Base-by-base conservation (phyloP, 83 land plant genomes). In the Picea engelmannii region DNA sequence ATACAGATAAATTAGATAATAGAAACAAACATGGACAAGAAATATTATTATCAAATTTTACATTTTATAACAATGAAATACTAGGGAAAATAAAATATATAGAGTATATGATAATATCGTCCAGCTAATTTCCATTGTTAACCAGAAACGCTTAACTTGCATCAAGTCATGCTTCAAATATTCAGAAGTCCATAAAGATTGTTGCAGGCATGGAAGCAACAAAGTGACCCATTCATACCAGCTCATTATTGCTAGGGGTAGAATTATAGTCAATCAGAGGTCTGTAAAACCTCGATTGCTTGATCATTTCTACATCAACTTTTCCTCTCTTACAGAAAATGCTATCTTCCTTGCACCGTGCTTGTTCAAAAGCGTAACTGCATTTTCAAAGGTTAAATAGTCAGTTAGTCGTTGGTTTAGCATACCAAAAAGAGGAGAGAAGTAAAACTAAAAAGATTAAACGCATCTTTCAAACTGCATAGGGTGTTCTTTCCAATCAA, bases 301-400 rank as follows among this genome's bases (percentile, higher is more conserved):
- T 96, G 71, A 95, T 86, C 83, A 84, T 93, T 79, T 89, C 93
- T 10, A 92, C 23, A 81, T 95, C 95, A 70, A 95, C 76, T 10
- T 78, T 87, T 21, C 85, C 88, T 60, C 73, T 81, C 67, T 60
- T 87, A 55, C 71, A 78, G 80, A 96, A 96, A 60, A 91, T 86
- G 73, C 40, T 20, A 5, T 86, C 90, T 44, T 81, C 87, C 73
- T 87, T 75, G 82, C 82, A 82, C 49, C 83, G 88, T 62, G 95
- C 95, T 79, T 88, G 92, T 80, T 90, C 88, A 85, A 96, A 92
- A 80, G 93, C 93, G 83, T 73, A 82, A 27, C 98, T 95, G 88
- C 64, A 80, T 59, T 47, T 61, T 76, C 59, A 76, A 49, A 65
- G 8, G 11, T 66, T 69, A 60, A 60, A 82, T 68, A 52, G 44